phyloP scores from a whole-genome alignment of 2,329 filamentous ascomycete genomes.

The Alternaria sp. region DNA sequence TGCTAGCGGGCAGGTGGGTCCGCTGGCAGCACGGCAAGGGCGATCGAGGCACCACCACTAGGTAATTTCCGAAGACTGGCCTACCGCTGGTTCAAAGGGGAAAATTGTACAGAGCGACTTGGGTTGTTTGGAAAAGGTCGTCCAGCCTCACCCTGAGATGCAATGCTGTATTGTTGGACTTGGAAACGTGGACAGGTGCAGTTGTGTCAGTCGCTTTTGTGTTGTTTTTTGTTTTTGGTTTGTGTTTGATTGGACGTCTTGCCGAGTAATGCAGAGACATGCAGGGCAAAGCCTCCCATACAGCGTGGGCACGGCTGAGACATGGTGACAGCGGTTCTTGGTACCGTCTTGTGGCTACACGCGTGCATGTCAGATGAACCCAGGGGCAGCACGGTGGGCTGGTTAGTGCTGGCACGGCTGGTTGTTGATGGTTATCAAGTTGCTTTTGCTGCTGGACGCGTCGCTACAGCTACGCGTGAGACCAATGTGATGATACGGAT shows the following conservation, averaged over 20 bases:
- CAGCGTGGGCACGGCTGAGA: conserved; percentile 29
- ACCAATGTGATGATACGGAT: neutral
- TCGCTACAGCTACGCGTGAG: neutral
- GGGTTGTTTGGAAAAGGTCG: neutral
- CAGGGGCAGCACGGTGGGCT: neutral
- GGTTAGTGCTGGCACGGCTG: neutral
- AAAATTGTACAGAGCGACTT: conserved; percentile 22
- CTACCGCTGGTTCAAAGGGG: conserved; percentile 20
- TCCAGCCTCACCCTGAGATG: conserved; percentile 3
- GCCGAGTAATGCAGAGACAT: conserved; percentile 24
- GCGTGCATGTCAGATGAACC: conserved; percentile 6
- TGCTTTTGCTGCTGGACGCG: conserved; percentile 8
- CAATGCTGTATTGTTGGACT: neutral
- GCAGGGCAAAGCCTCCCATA: conserved; percentile 33
- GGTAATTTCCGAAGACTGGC: conserved; percentile 40
- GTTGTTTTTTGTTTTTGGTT: too few species aligned
- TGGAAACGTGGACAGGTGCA: conserved; percentile 2
- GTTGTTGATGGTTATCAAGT: conserved; percentile 7
- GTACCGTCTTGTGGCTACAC: neutral
- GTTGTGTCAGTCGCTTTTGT: neutral
- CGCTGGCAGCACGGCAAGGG: conserved; percentile 33
- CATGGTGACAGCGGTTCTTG: conserved; percentile 16
- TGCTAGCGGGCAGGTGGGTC: conserved; percentile 24
- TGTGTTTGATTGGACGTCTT: conserved; percentile 19
- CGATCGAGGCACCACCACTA: conserved; percentile 25